Evolutionary conservation across 2,329 filamentous ascomycete genomes (phyloP).

Genomic region (Sporothrix pallida): DNA sequence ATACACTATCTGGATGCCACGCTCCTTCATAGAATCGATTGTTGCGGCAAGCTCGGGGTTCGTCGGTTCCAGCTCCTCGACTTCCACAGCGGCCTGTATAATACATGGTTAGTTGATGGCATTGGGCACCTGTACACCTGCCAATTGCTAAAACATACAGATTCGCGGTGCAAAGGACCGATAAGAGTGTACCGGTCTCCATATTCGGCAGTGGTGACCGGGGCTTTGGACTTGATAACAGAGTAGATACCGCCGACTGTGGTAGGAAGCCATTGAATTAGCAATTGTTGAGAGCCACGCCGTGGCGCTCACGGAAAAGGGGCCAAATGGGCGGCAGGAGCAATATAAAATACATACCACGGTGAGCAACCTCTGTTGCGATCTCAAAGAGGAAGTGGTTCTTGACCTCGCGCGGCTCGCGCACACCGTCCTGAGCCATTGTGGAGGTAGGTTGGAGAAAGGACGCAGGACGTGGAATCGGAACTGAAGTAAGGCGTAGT

Average conservation of each 20-base stretch:
- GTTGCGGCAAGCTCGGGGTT: constrained; percentile 79
- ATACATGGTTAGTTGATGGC: background rate
- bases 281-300: background rate
- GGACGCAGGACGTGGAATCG: background rate
- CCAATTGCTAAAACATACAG: constrained; percentile 57
- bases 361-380: constrained; percentile 95
- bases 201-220: constrained; percentile 98
- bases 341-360: constrained; percentile 65
- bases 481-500: background rate
- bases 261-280: constrained; percentile 5
- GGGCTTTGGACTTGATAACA: constrained; percentile 97
- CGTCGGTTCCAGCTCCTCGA: constrained; percentile 87
- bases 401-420: constrained; percentile 73
- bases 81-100: constrained; percentile 87
- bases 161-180: constrained; percentile 88
- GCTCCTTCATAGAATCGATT: constrained; percentile 89
- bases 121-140: background rate
- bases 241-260: constrained; percentile 98
- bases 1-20: constrained; percentile 88
- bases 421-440: constrained; percentile 50
- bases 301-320: background rate
- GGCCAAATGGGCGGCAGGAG: background rate
- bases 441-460: constrained; percentile 29
- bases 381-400: constrained; percentile 97
- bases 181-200: constrained; percentile 95